A percentile compares a stretch with the other conserved stretches of the same genome.
phyloP scores from a whole-genome alignment of 352 stramenopile genomes.

The Globisporangium paroecandrum region DNA sequence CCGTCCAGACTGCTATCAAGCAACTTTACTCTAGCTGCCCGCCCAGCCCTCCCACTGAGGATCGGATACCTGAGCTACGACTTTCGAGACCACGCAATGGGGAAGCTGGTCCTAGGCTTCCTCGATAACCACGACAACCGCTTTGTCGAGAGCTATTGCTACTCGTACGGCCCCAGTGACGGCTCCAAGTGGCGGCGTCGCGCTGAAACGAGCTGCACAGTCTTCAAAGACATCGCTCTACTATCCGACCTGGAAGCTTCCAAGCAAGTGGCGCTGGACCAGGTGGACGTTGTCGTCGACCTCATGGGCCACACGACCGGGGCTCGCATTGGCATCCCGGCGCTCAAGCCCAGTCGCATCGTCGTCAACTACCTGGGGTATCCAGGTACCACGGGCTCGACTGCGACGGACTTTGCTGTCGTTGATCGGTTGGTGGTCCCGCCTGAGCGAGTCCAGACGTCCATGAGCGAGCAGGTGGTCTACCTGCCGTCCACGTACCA shows the following conservation, averaged over 20 bases:
- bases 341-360: slow-evolving; percentile 56
- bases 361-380: slow-evolving; percentile 91
- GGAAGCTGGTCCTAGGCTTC: slow-evolving; percentile 83
- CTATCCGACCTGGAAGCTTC: slow-evolving; percentile 55
- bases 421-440: slow-evolving; percentile 68
- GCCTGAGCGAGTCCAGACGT: slow-evolving; percentile 34
- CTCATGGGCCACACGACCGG: slow-evolving; percentile 91
- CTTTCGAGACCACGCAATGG: slow-evolving; percentile 93
- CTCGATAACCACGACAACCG: slow-evolving; percentile 68
- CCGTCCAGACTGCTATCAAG: slow-evolving; percentile 9
- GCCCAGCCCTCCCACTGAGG: slow-evolving; percentile 41
- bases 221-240: slow-evolving; percentile 62
- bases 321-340: slow-evolving; percentile 54
- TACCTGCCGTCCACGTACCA: slow-evolving; percentile 90
- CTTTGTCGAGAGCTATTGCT: slow-evolving; percentile 52
- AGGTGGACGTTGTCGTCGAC: slow-evolving; percentile 86
- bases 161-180: slow-evolving; percentile 85
- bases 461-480: slow-evolving; percentile 83
- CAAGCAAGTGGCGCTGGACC: slow-evolving; percentile 44
- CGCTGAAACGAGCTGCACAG: slow-evolving; percentile 43
- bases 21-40: neutral
- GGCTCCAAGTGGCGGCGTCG: slow-evolving; percentile 51
- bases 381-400: slow-evolving; percentile 82
- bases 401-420: slow-evolving; percentile 73
- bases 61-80: slow-evolving; percentile 89